A percentile compares a stretch with the other conserved stretches of the same genome.
Conservation (phyloP, 371 early-diverging fungal species). For the Mucor piriformis region DNA sequence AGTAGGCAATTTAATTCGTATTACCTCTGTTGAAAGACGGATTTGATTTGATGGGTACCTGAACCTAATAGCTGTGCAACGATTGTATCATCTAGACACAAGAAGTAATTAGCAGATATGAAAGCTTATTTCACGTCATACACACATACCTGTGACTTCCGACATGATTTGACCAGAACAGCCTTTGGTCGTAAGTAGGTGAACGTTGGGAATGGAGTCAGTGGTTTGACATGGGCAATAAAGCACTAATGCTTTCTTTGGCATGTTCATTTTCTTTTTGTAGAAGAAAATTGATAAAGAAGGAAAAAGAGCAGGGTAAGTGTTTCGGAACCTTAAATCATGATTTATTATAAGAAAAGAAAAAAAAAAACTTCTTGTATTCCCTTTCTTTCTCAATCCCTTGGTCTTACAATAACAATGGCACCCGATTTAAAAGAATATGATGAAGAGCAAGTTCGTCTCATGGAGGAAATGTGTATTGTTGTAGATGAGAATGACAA, state of each 20-base stretch:
- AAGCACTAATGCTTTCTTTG: conserved; percentile 18
- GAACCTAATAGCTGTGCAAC: conserved; percentile 16
- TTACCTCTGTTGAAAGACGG: conserved; percentile 1
- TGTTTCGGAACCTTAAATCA: conserved; percentile 4
- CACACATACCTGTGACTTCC: conserved; percentile 1
- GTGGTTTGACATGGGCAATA: conserved; percentile 16
- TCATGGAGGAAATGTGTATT: conserved; percentile 98
- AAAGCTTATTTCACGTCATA: background rate
- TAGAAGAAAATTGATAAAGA: no score
- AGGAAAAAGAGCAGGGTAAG: conserved; percentile 26
- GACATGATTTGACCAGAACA: conserved; percentile 30
- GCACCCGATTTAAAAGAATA: conserved; percentile 67
- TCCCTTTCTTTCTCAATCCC: conserved; percentile 2
- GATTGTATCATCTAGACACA: conserved; percentile 10
- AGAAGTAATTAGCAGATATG: background rate
- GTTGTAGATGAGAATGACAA: conserved; percentile 87
- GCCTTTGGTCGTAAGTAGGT: conserved; percentile 7
- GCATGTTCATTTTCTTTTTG: conserved; percentile 34
- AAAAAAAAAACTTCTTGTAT: conserved; percentile 1
- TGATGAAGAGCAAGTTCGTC: conserved; percentile 87
- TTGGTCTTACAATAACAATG: conserved; percentile 28
- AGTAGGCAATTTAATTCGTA: background rate
- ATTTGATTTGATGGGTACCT: background rate
- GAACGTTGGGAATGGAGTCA: conserved; percentile 4
- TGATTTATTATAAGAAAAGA: no score